Percentiles rank a stretch among this genome's conserved stretches.
These are phyloP conservation scores for Tylopilus vinaceipallidus DNA, from an alignment of 768 basidiomycete species.

Conservation along the genomic window DNA sequence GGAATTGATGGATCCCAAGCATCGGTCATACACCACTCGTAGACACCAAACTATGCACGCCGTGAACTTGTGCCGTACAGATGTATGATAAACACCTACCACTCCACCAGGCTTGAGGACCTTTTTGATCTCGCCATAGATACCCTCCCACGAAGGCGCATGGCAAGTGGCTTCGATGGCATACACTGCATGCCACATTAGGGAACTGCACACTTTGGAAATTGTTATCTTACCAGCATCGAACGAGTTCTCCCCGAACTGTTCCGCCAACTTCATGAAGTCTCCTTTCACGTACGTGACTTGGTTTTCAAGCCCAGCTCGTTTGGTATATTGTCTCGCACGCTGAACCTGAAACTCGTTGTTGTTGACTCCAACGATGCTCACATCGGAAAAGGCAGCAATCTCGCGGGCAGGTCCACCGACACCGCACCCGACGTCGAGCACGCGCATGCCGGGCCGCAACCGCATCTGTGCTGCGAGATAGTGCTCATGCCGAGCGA, in stretches of 20 bases:
- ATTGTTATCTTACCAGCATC: constrained; percentile 91
- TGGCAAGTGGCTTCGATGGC: constrained; percentile 98
- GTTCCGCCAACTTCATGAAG: constrained; percentile 91
- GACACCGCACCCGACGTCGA: constrained; percentile 98
- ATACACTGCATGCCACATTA: constrained; percentile 57
- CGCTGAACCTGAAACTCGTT: constrained; percentile 92
- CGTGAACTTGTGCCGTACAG: background rate
- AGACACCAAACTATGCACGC: constrained; percentile 80
- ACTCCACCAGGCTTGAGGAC: constrained; percentile 95
- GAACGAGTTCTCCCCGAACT: constrained; percentile 90
- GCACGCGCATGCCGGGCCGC: constrained; percentile 88
- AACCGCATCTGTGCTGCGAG: constrained; percentile 85
- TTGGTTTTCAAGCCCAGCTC: constrained; percentile 71
- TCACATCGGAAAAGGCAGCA: constrained; percentile 82
- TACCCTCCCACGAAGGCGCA: constrained; percentile 93
- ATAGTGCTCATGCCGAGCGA: constrained; percentile 95
- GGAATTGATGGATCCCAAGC: constrained; percentile 84
- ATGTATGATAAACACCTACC: constrained; percentile 46
- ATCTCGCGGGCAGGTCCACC: constrained; percentile 97
- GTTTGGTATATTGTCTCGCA: constrained; percentile 79
- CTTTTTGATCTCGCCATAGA: constrained; percentile 90
- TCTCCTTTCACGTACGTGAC: constrained; percentile 89
- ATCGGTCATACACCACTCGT: constrained; percentile 99
- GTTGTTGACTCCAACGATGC: constrained; percentile 89
- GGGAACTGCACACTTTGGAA: background rate